A percentile compares a stretch with the other conserved stretches of the same genome.
Evolutionary conservation across 2,329 filamentous ascomycete genomes (phyloP).

Genomic region (Byssochlamys sp.): DNA sequence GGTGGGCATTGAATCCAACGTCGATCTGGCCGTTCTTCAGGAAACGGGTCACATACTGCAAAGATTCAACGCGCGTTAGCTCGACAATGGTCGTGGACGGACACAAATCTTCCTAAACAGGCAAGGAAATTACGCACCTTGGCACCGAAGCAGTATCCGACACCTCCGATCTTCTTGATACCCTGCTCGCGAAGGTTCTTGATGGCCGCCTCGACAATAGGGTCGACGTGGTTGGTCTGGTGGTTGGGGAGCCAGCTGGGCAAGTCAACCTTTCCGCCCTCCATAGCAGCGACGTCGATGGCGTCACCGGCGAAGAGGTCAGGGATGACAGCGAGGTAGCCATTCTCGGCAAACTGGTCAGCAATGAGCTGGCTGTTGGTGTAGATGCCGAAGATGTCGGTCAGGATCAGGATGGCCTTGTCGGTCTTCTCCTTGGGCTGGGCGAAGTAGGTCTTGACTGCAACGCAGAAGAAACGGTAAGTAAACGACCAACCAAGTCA

Average conservation of each 20-base stretch:
- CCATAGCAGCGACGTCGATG: slow-evolving; percentile 43
- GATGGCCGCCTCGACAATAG: slow-evolving; percentile 41
- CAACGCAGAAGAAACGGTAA: not conserved
- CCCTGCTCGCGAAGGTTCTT: slow-evolving; percentile 49
- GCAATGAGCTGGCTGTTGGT: slow-evolving; percentile 57
- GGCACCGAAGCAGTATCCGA: slow-evolving; percentile 68
- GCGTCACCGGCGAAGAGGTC: slow-evolving; percentile 63
- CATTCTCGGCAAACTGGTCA: slow-evolving; percentile 65
- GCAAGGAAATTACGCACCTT: slow-evolving; percentile 41
- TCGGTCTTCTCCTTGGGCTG: slow-evolving; percentile 45
- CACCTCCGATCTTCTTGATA: slow-evolving; percentile 51
- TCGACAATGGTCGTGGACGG: not conserved
- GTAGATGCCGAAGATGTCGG: slow-evolving; percentile 52
- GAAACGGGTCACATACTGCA: slow-evolving; percentile 60
- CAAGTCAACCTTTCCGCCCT: slow-evolving; percentile 41
- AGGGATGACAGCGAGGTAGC: slow-evolving; percentile 59
- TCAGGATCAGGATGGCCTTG: slow-evolving; percentile 48
- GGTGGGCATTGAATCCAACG: slow-evolving; percentile 66
- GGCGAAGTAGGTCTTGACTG: slow-evolving; percentile 48
- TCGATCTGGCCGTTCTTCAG: slow-evolving; percentile 54
- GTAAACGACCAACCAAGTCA: not conserved
- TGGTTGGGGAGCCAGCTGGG: slow-evolving; percentile 40
- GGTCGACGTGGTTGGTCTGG: slow-evolving; percentile 45
- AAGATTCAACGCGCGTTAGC: not conserved
- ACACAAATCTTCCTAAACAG: not conserved